A percentile compares a stretch with the other conserved stretches of the same genome.
Evolutionary conservation across 2,329 filamentous ascomycete genomes (phyloP).

Genomic region (Fusarium tjaetaba): DNA sequence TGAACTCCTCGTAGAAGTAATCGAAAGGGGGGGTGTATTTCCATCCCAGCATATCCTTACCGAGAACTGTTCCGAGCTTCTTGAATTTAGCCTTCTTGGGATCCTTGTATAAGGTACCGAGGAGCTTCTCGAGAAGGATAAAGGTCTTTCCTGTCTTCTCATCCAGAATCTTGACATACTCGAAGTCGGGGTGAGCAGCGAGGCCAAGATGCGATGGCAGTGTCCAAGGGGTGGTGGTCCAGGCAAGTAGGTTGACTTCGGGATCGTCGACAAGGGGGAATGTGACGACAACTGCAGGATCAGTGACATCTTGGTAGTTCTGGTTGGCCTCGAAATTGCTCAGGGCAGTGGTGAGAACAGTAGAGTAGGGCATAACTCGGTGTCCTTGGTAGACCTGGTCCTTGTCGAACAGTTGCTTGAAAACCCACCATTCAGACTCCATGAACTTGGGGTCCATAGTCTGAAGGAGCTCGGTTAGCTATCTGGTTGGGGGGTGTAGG

Average conservation of each 20-base stretch:
- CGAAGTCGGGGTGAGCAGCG: constrained; percentile 82
- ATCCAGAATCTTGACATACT: constrained; percentile 88
- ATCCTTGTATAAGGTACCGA: constrained; percentile 90
- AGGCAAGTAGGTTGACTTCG: constrained; percentile 79
- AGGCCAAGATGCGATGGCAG: constrained; percentile 83
- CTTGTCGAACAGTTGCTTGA: constrained; percentile 92
- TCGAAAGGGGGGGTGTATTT: constrained; percentile 89
- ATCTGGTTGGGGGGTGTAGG: background rate
- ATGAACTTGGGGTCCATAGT: constrained; percentile 97
- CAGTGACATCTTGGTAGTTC: constrained; percentile 93
- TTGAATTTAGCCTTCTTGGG: constrained; percentile 95
- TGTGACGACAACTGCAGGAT: constrained; percentile 87
- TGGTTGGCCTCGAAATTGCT: constrained; percentile 95
- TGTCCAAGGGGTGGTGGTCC: constrained; percentile 91
- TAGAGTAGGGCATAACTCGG: constrained; percentile 95
- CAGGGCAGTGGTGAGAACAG: constrained; percentile 85
- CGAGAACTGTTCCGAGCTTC: constrained; percentile 80
- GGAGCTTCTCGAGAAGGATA: constrained; percentile 82
- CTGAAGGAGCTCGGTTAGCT: constrained; percentile 52
- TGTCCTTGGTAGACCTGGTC: constrained; percentile 89
- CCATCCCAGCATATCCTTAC: constrained; percentile 87
- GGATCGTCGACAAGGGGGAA: constrained; percentile 86
- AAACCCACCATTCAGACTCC: constrained; percentile 97
- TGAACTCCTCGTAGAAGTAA: constrained; percentile 91
- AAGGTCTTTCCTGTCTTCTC: constrained; percentile 85